Evolutionary conservation across 78 protist species (phyloP), one percentile per base, ranked within the genome.

Genomic region (Trichosphaerium sp.): DNA sequence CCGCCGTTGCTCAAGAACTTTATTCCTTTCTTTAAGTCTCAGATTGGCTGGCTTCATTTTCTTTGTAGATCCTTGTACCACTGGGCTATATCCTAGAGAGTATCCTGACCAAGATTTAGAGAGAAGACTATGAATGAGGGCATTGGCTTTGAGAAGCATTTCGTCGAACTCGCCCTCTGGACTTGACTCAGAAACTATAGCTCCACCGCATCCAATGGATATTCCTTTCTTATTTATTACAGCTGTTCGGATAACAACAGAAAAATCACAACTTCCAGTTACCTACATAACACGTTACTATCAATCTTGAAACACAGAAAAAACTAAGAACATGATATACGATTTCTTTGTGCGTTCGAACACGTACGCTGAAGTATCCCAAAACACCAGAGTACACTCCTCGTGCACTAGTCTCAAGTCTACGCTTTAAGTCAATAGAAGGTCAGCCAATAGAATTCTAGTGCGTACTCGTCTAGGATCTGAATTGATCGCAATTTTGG

Each of bases 151-250:
- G 43, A 74, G 70, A 32, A 67, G 44, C 78, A 78, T 64, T 63
- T 80, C 86, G 4, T 73, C 75, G 47, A 14, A 80, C 29, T 80
- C 86, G 25, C 21, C 82, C n/a, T 43, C 59, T 15, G 86, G 55
- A n/a, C 70, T 65, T 7, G 86, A 78, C 26, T 67, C 56, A n/a
- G 69, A 61, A 18, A 75, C 75, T 28, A 87, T 69, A 21, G 92
- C 92, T 3, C 88, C 88, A 25, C 87, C 91, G 11, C 84, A 82
- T 43, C 90, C 86, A 42, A 79, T 2, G 25, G 31, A 2, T n/a
- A 74, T 25, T n/a, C 69, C 74, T 12, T 3, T 5, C 31, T 0
- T 18, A 2, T 32, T 2, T 15, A 64, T 11, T 21, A 65, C 74
- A 21, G 73, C 86, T 7, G 80, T 81, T 21, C 89, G 72, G 29